Percentiles rank a stretch among this genome's conserved stretches.
phyloP scores from a whole-genome alignment of 2,329 filamentous ascomycete genomes.

The Pseudocercospora cruenta region DNA sequence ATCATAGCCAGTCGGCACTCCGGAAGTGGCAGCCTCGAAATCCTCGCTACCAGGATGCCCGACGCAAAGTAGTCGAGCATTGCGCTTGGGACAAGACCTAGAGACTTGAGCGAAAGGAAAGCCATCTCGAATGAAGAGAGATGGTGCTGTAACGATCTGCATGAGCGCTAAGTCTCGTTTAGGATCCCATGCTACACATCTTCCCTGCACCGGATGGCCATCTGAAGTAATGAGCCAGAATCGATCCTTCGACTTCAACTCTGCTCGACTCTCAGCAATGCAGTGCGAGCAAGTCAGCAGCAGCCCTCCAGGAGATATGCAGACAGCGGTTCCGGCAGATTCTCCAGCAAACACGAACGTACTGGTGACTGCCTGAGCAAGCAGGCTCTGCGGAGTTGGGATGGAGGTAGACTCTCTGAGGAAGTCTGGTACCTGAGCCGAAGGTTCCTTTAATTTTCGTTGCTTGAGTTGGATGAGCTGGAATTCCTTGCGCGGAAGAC shows the following conservation, averaged over 20 bases:
- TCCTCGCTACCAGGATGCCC: slow-evolving; percentile 50
- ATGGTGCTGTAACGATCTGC: slow-evolving; percentile 37
- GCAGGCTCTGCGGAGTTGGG: not conserved
- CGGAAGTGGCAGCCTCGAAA: slow-evolving; percentile 46
- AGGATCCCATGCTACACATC: slow-evolving; percentile 48
- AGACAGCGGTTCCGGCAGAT: slow-evolving; percentile 57
- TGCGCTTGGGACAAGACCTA: slow-evolving; percentile 17
- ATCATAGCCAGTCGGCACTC: slow-evolving; percentile 50
- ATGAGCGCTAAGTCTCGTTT: slow-evolving; percentile 54
- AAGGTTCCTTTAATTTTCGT: slow-evolving; percentile 13
- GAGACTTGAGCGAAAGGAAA: slow-evolving; percentile 30
- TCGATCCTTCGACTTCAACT: slow-evolving; percentile 37
- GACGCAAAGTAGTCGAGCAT: slow-evolving; percentile 41
- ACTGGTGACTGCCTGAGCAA: slow-evolving; percentile 20
- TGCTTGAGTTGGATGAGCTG: slow-evolving; percentile 19
- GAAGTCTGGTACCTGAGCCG: slow-evolving; percentile 16
- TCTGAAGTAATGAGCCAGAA: slow-evolving; percentile 51
- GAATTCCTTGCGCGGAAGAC: not conserved
- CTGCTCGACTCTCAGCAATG: slow-evolving; percentile 47
- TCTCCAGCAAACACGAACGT: slow-evolving; percentile 54
- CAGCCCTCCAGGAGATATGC: slow-evolving; percentile 50
- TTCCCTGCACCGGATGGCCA: slow-evolving; percentile 46
- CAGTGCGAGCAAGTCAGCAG: slow-evolving; percentile 58
- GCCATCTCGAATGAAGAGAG: not conserved
- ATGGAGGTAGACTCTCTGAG: not conserved